These are phyloP conservation scores for Mediolabrus comicus DNA, from an alignment of 108 stramenopile species.

Conservation along the genomic window DNA sequence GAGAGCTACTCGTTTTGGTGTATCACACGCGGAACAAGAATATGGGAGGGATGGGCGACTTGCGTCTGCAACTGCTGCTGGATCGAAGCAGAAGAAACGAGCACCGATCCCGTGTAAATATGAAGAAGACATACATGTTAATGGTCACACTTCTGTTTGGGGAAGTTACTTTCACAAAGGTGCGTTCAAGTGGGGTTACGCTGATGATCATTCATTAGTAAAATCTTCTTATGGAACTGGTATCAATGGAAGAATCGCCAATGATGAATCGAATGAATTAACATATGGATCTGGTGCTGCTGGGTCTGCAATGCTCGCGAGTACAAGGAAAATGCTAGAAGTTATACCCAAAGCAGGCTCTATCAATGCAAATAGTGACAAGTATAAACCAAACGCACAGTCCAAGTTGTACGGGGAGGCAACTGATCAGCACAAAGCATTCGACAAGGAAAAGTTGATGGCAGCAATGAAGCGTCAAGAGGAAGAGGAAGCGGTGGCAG, in stretches of 20 bases:
- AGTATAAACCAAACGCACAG: slow-evolving; percentile 46
- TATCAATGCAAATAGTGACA: slow-evolving; percentile 4
- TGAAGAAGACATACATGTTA: slow-evolving; percentile 91
- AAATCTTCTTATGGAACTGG: slow-evolving; percentile 93
- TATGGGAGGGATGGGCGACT: slow-evolving; percentile 86
- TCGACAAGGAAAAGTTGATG: slow-evolving; percentile 83
- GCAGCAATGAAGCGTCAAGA: slow-evolving; percentile 62
- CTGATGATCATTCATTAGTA: slow-evolving; percentile 94
- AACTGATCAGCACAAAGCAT: slow-evolving; percentile 53
- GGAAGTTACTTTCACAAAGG: slow-evolving; percentile 94
- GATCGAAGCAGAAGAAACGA: slow-evolving; percentile 30
- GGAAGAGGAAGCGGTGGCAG: slow-evolving; percentile 38
- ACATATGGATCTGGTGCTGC: slow-evolving; percentile 74
- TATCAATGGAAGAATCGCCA: slow-evolving; percentile 86
- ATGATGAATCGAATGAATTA: slow-evolving; percentile 86
- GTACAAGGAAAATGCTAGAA: slow-evolving; percentile 83
- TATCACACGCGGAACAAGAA: slow-evolving; percentile 67
- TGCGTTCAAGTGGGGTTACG: slow-evolving; percentile 95
- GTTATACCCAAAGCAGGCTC: slow-evolving; percentile 46
- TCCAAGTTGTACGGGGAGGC: slow-evolving; percentile 90
- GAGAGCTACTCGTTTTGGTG: slow-evolving; percentile 75
- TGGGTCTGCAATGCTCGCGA: slow-evolving; percentile 79
- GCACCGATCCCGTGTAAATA: slow-evolving; percentile 86
- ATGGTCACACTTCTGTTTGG: slow-evolving; percentile 96
- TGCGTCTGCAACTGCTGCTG: slow-evolving; percentile 47